Evolutionary conservation across 2,329 filamentous ascomycete species (phyloP).

Genomic region (Cladophialophora carrionii): DNA sequence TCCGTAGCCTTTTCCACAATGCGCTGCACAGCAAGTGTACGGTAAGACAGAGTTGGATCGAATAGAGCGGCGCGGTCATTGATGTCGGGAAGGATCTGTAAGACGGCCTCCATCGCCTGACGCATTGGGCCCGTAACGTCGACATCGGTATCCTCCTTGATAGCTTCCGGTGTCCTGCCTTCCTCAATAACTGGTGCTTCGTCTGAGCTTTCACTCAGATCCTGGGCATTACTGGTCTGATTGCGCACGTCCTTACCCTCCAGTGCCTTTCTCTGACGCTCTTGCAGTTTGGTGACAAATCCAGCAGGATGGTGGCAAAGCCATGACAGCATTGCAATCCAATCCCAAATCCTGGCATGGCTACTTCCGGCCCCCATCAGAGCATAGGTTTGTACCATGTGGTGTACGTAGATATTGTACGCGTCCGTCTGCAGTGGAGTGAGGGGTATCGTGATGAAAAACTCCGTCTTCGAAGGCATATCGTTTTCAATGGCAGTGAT

Average conservation of each 20-base stretch:
- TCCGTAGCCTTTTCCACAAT: slow-evolving; percentile 69
- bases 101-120: slow-evolving; percentile 24
- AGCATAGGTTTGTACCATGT: slow-evolving; percentile 46
- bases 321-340: slow-evolving; percentile 57
- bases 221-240: not conserved
- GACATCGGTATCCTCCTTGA: slow-evolving; percentile 17
- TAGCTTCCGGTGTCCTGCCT: slow-evolving; percentile 8
- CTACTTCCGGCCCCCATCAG: slow-evolving; percentile 9
- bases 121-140: slow-evolving; percentile 22
- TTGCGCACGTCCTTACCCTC: slow-evolving; percentile 32
- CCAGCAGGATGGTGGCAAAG: slow-evolving; percentile 63
- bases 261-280: slow-evolving; percentile 37
- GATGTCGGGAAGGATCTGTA: slow-evolving; percentile 35
- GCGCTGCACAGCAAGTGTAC: slow-evolving; percentile 66
- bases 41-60: slow-evolving; percentile 64
- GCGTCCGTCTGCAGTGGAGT: slow-evolving; percentile 65
- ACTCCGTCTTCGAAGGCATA: slow-evolving; percentile 77
- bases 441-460: slow-evolving; percentile 74
- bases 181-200: slow-evolving; percentile 21
- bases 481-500: slow-evolving; percentile 68
- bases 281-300: slow-evolving; percentile 56
- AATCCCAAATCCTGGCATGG: slow-evolving; percentile 57
- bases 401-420: slow-evolving; percentile 61
- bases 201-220: slow-evolving; percentile 14
- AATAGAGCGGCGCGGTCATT: slow-evolving; percentile 43